Conservation (phyloP, 2,329 filamentous ascomycete genomes). For the Xylaria arbuscula region DNA sequence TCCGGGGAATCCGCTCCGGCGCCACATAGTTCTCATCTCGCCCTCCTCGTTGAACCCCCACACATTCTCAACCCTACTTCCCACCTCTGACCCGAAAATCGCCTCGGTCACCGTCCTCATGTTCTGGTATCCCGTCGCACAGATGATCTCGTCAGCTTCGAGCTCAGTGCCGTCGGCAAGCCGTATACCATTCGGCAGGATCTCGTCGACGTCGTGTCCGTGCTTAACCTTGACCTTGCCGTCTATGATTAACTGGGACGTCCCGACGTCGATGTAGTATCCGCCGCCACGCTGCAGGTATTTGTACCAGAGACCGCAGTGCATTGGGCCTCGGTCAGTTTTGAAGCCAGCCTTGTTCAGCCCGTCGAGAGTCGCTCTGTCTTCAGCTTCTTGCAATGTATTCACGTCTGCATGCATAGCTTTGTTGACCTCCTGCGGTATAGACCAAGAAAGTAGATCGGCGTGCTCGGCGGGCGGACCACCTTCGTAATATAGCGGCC, state of each 20-base stretch:
- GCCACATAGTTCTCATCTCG: constrained; percentile 69
- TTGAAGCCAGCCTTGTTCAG: constrained; percentile 68
- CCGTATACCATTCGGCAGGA: constrained; percentile 55
- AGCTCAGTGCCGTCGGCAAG: constrained; percentile 62
- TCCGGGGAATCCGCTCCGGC: constrained; percentile 68
- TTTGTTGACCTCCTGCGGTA: constrained; percentile 71
- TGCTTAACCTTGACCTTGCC: constrained; percentile 67
- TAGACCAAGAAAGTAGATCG: constrained; percentile 69
- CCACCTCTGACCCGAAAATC: constrained; percentile 71
- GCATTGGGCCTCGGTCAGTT: constrained; percentile 66
- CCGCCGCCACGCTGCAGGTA: constrained; percentile 71
- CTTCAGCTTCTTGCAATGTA: constrained; percentile 50
- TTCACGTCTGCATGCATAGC: constrained; percentile 63
- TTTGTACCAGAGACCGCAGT: constrained; percentile 65
- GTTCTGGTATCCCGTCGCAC: constrained; percentile 70
- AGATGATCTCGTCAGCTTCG: constrained; percentile 66
- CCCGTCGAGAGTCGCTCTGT: constrained; percentile 57
- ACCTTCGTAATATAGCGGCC: constrained; percentile 61
- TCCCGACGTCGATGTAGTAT: constrained; percentile 69
- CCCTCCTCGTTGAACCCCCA: constrained; percentile 71
- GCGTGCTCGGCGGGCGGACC: constrained; percentile 73
- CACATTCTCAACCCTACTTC: constrained; percentile 66
- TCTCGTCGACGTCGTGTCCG: constrained; percentile 60
- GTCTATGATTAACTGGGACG: constrained; percentile 63
- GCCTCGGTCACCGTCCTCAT: constrained; percentile 72